Evolutionary conservation across 2,329 filamentous ascomycete species (phyloP).

Genomic region (Trichophyton verrucosum): DNA sequence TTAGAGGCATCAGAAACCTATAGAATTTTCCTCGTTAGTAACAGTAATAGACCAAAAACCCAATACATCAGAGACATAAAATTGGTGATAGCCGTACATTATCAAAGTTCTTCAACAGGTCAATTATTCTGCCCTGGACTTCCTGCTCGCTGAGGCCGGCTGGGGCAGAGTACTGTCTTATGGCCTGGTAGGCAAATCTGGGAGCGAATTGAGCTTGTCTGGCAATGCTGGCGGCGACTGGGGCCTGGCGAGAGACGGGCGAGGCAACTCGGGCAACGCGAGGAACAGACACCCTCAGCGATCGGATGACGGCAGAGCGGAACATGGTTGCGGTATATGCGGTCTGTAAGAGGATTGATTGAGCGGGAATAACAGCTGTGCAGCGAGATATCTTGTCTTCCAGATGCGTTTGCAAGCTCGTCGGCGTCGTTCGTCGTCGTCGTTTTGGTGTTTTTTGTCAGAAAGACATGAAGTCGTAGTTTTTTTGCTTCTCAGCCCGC

Average conservation of each 20-base stretch:
- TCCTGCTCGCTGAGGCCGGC: conserved; percentile 67
- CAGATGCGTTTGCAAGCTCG: neutral
- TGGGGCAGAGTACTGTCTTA: conserved; percentile 77
- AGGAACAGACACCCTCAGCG: conserved; percentile 47
- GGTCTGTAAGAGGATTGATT: neutral
- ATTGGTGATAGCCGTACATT: conserved; percentile 51
- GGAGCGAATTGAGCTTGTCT: conserved; percentile 49
- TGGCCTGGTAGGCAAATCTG: conserved; percentile 52
- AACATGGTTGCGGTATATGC: conserved; percentile 54
- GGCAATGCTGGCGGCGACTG: conserved; percentile 47
- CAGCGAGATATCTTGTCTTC: neutral
- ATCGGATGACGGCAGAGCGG: conserved; percentile 72
- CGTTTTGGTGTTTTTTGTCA: conserved; percentile 3
- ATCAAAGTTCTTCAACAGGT: conserved; percentile 90
- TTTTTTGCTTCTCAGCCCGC: neutral
- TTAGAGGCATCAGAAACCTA: conserved; percentile 42
- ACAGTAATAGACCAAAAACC: neutral
- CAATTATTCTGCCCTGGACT: conserved; percentile 83
- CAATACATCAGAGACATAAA: neutral
- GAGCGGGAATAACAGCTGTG: neutral
- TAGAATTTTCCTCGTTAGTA: conserved; percentile 13
- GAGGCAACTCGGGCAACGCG: conserved; percentile 40
- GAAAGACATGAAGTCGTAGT: neutral
- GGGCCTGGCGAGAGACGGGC: conserved; percentile 48
- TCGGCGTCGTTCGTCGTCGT: neutral